Base-by-base conservation (phyloP, 345 rosid genomes). In the Eutrema yunnanense region DNA sequence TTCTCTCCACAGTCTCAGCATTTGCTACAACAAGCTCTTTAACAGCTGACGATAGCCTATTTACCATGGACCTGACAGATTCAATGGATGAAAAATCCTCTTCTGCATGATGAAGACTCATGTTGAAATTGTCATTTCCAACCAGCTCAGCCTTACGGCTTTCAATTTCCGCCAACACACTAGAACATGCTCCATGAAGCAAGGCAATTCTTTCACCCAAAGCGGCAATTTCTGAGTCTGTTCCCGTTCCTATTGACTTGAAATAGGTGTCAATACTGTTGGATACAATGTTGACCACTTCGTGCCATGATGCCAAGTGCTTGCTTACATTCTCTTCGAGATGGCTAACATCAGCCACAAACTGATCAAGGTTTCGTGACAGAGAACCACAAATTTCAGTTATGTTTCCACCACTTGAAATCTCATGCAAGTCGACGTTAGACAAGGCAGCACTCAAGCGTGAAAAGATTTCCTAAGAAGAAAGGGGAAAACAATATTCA, bases 111-210 rank as follows among this genome's bases (percentile, higher is more conserved):
- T 80, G 73, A 74, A 79, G 66, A 65, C 63, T 67, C 73, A 77
- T 67, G 48, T 69, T 79, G 30, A 44, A 63, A 69, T 78, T 80
- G 68, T 64, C 67, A 60, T 78, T 82, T 53, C 80, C 79, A 16
- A 71, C 49, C 66, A 80, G 65, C 44, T 82, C 88, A 51, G 88
- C 82, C 73, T 80, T 82, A 66, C 57, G 80, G 61, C 74, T 88
- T 76, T 85, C 92, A 66, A 92, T 87, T 85, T 91, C 99, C 71
- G 67, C 63, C 55, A 88, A 65, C 50, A 83, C 78, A 73, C 72
- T 81, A 69, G 82, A 72, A 80, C 89, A 86, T 41, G 90, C 92
- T 76, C 89, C 92, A 76, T 82, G 80, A 65, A 95, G 96, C 73
- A 87, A 69, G 68, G 82, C 64, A 56, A 85, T 62, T 72, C 78